Percentiles rank a stretch among this genome's conserved stretches.
Evolutionary conservation across 1,139 yeast genomes (phyloP).

Genomic region (Nadsonia commutata): DNA sequence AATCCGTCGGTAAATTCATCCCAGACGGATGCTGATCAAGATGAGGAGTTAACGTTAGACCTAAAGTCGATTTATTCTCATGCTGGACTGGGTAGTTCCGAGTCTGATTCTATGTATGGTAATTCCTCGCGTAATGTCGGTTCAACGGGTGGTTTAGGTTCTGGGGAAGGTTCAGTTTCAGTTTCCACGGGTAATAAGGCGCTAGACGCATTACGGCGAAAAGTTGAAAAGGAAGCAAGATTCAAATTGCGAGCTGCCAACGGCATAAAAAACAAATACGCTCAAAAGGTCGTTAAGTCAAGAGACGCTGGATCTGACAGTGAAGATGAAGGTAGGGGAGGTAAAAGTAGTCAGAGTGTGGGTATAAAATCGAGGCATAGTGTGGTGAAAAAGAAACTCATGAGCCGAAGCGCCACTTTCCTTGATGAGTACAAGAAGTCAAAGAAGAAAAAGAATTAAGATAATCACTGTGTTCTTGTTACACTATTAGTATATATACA

Average conservation of each 20-base stretch:
- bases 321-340: slow-evolving; percentile 5
- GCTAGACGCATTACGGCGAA: slow-evolving; percentile 5
- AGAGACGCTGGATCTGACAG: slow-evolving; percentile 7
- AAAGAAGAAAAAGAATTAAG: slow-evolving; percentile 13
- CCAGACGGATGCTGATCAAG: slow-evolving; percentile 6
- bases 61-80: slow-evolving; percentile 10
- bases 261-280: slow-evolving; percentile 3
- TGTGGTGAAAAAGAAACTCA: slow-evolving; percentile 1
- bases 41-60: slow-evolving; percentile 5
- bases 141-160: not conserved
- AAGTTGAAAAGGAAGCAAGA: slow-evolving; percentile 2
- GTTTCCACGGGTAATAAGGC: slow-evolving; percentile 5
- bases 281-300: not conserved
- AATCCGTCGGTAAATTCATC: slow-evolving; percentile 9
- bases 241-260: slow-evolving; percentile 4
- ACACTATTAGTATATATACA: too few species aligned
- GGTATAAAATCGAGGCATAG: slow-evolving; percentile 3
- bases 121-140: not conserved
- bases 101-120: not conserved
- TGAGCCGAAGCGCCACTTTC: slow-evolving; percentile 6
- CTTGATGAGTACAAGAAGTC: slow-evolving; percentile 12
- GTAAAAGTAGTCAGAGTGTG: not conserved
- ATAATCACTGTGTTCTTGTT: too few species aligned
- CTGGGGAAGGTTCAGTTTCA: not conserved
- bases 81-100: slow-evolving; percentile 13